These are phyloP conservation scores for Ophiostoma ips DNA, from an alignment of 2,329 filamentous ascomycete species.

Conservation along the genomic window DNA sequence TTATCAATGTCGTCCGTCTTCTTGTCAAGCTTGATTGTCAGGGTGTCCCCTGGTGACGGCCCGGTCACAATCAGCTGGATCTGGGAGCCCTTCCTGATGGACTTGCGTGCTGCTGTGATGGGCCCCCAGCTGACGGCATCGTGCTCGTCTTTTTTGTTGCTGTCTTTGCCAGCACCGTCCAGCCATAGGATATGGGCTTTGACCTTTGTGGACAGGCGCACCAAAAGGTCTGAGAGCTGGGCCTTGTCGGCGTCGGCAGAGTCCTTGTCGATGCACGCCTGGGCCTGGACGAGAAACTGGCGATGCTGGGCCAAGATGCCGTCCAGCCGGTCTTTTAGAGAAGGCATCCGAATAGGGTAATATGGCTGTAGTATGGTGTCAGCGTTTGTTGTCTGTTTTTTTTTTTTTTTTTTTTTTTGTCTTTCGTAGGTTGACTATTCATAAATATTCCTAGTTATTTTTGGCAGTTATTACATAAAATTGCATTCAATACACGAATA, in stretches of 20 bases:
- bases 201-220: not conserved
- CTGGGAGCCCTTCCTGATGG: not conserved
- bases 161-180: not conserved
- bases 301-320: slow-evolving; percentile 1
- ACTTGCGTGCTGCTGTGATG: not conserved
- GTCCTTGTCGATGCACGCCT: not conserved
- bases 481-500: no score
- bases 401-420: no score
- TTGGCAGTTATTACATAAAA: no score
- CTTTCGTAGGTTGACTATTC: no score
- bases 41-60: not conserved
- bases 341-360: no score
- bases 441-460: no score
- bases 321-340: not conserved
- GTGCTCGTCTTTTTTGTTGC: not conserved
- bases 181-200: slow-evolving; percentile 1
- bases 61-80: not conserved
- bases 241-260: not conserved
- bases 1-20: not conserved
- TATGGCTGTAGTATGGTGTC: not conserved
- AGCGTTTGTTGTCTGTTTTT: not conserved
- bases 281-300: slow-evolving; percentile 1
- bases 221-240: not conserved
- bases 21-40: not conserved
- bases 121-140: slow-evolving; percentile 1